Percentiles rank a stretch among this genome's conserved stretches.
Evolutionary conservation across 2,329 filamentous ascomycete genomes (phyloP).

Genomic region (Hansfordia pulvinata): DNA sequence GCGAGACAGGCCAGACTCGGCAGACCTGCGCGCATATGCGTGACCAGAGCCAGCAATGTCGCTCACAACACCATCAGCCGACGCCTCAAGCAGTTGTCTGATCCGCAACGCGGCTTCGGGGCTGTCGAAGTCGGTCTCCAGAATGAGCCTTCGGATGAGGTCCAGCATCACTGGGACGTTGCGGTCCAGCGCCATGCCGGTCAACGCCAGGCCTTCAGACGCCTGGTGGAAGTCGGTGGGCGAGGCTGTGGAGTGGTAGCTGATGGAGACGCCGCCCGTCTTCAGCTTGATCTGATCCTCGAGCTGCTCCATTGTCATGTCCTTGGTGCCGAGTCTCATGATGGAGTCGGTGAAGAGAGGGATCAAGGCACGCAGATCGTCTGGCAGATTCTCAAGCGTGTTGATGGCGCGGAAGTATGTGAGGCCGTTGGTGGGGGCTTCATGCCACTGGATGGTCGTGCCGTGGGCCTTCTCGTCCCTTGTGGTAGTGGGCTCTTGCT

Average conservation of each 20-base stretch:
- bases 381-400: conserved; percentile 62
- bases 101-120: conserved; percentile 71
- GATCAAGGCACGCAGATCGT: conserved; percentile 71
- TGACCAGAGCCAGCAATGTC: conserved; percentile 86
- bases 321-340: conserved; percentile 82
- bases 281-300: conserved; percentile 94
- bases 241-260: conserved; percentile 70
- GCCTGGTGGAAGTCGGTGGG: conserved; percentile 57
- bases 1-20: conserved; percentile 65
- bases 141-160: conserved; percentile 63
- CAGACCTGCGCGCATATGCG: conserved; percentile 69
- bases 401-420: conserved; percentile 93
- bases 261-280: conserved; percentile 78
- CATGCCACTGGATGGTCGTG: conserved; percentile 73
- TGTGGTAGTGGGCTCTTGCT: conserved; percentile 46
- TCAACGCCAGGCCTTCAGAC: conserved; percentile 71
- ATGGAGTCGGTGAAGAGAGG: conserved; percentile 86
- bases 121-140: conserved; percentile 83
- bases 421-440: conserved; percentile 86
- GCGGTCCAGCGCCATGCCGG: conserved; percentile 76
- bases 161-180: conserved; percentile 89
- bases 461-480: conserved; percentile 53
- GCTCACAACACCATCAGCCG: conserved; percentile 81
- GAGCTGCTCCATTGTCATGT: conserved; percentile 82
- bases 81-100: conserved; percentile 72